Evolutionary conservation across 208 protist genomes (phyloP).

Genomic region (Crithidia fasciculata): DNA sequence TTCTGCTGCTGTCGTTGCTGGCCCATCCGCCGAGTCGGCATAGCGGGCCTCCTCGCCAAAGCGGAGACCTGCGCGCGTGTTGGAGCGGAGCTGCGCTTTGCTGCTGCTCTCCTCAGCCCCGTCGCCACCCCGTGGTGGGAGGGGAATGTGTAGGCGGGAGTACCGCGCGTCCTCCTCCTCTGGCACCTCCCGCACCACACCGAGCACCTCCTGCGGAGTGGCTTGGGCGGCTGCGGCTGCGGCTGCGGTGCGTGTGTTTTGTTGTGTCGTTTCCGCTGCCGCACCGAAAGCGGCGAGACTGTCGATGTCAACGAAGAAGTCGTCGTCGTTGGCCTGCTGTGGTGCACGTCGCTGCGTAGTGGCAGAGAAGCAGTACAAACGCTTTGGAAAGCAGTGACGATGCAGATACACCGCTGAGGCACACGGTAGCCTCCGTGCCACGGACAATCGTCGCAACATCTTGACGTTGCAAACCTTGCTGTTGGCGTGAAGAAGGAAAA

Average conservation of each 20-base stretch:
- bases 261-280: neutral
- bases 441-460: too few relatives aligned
- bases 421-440: too few relatives aligned
- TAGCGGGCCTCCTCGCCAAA: slow-evolving; percentile 34
- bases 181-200: slow-evolving; percentile 35
- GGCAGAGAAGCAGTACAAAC: neutral
- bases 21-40: slow-evolving; percentile 2
- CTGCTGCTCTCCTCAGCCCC: slow-evolving; percentile 3
- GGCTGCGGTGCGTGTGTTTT: neutral
- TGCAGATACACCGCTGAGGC: neutral
- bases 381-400: neutral
- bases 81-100: slow-evolving; percentile 22
- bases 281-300: slow-evolving; percentile 15
- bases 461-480: too few relatives aligned
- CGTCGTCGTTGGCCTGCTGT: slow-evolving; percentile 4
- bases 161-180: slow-evolving; percentile 45
- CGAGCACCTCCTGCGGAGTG: slow-evolving; percentile 33
- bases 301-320: slow-evolving; percentile 69
- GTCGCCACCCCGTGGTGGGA: slow-evolving; percentile 17
- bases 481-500: too few relatives aligned
- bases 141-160: slow-evolving; percentile 64
- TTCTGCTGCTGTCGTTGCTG: neutral
- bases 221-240: neutral
- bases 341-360: neutral
- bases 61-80: slow-evolving; percentile 44